Percentiles rank a stretch among this genome's conserved stretches.
Evolutionary conservation across 106 monocot species (phyloP).

Genomic region (Dactylorhiza incarnata): DNA sequence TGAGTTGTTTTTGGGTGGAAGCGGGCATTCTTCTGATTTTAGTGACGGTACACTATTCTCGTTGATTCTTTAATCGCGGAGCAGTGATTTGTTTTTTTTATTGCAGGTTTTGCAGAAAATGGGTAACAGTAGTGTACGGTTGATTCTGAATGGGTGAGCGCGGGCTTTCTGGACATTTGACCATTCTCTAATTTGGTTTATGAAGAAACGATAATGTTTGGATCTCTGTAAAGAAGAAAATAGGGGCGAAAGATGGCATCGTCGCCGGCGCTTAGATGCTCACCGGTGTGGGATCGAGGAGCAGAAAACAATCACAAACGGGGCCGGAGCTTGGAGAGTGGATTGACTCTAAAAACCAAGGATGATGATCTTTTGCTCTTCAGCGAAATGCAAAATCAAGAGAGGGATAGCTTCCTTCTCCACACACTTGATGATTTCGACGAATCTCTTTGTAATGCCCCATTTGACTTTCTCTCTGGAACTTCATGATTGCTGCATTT

Average conservation of each 20-base stretch:
- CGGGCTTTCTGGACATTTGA: background rate
- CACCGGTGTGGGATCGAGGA: slow-evolving; percentile 42
- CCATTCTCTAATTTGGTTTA: background rate
- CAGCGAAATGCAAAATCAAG: slow-evolving; percentile 68
- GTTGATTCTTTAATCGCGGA: background rate
- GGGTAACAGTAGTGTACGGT: background rate
- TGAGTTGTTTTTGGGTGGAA: background rate
- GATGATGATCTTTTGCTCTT: slow-evolving; percentile 88
- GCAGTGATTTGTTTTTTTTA: background rate
- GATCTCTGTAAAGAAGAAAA: background rate
- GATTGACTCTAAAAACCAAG: slow-evolving; percentile 31
- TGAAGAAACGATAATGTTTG: background rate
- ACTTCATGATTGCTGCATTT: background rate
- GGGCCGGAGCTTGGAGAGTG: slow-evolving; percentile 52
- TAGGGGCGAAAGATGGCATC: slow-evolving; percentile 66
- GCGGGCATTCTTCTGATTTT: background rate
- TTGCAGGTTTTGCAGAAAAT: background rate
- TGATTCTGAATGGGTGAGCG: background rate
- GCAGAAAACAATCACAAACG: slow-evolving; percentile 49
- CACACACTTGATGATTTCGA: slow-evolving; percentile 77
- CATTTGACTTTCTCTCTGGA: slow-evolving; percentile 3
- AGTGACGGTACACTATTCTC: background rate
- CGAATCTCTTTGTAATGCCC: slow-evolving; percentile 60
- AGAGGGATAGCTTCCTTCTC: slow-evolving; percentile 72
- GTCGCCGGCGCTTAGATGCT: slow-evolving; percentile 53